These are phyloP conservation scores for Diutina rugosa DNA, from an alignment of 1,139 yeast genomes.

Conservation along the genomic window DNA sequence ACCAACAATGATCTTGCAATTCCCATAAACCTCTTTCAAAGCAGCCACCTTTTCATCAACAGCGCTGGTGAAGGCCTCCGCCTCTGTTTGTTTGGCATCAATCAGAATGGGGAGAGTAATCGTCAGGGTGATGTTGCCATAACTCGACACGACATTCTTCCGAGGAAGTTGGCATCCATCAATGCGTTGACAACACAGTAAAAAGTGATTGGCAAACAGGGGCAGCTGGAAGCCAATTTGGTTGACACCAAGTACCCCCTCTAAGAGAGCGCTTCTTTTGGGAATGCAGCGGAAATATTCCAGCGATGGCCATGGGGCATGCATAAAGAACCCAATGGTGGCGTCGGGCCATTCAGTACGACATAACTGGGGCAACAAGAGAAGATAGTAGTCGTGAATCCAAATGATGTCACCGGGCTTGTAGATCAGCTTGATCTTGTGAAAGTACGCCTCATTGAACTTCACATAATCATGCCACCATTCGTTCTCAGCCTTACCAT, in stretches of 20 bases:
- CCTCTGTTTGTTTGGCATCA: conserved; percentile 51
- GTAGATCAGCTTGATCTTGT: conserved; percentile 59
- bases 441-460: conserved; percentile 83
- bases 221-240: conserved; percentile 77
- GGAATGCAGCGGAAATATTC: conserved; percentile 87
- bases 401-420: conserved; percentile 87
- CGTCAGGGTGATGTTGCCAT: conserved; percentile 64
- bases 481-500: conserved; percentile 56
- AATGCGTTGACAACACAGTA: conserved; percentile 77
- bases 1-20: conserved; percentile 68
- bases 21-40: conserved; percentile 56
- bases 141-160: conserved; percentile 49
- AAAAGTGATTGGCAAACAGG: conserved; percentile 80
- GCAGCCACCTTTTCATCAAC: conserved; percentile 29
- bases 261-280: conserved; percentile 67
- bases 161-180: conserved; percentile 53
- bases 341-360: conserved; percentile 77
- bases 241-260: conserved; percentile 87
- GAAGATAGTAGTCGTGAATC: conserved; percentile 87
- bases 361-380: conserved; percentile 75
- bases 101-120: conserved; percentile 80
- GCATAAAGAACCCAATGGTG: conserved; percentile 70
- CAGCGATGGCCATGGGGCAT: conserved; percentile 91
- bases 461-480: conserved; percentile 91
- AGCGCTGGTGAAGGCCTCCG: conserved; percentile 34